Percentiles rank a stretch among this genome's conserved stretches.
phyloP scores from a whole-genome alignment of 805 yeast species.

The Starmerella apicola region DNA sequence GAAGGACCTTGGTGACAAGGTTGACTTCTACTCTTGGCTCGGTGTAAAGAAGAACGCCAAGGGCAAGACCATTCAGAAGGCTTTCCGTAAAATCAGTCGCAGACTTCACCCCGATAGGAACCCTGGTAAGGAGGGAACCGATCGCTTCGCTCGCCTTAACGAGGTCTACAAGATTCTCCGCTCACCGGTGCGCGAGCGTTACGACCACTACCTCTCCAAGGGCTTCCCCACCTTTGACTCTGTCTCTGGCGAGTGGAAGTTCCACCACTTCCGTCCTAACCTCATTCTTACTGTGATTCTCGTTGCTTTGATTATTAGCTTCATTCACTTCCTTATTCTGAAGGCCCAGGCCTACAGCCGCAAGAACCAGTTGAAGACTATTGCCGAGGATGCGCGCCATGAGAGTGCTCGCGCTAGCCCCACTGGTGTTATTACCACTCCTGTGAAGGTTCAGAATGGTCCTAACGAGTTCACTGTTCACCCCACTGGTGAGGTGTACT shows the following conservation, averaged over 20 bases:
- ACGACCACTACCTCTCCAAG: slow-evolving; percentile 67
- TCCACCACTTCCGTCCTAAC: slow-evolving; percentile 58
- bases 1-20: slow-evolving; percentile 47
- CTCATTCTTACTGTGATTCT: slow-evolving; percentile 39
- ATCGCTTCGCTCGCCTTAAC: slow-evolving; percentile 66
- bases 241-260: slow-evolving; percentile 40
- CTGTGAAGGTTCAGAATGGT: slow-evolving; percentile 25
- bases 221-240: slow-evolving; percentile 83
- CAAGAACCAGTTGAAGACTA: slow-evolving; percentile 37
- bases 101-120: slow-evolving; percentile 78
- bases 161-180: slow-evolving; percentile 60
- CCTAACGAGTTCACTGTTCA: slow-evolving; percentile 25
- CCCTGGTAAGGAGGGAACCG: slow-evolving; percentile 40
- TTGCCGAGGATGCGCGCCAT: slow-evolving; percentile 25
- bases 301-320: slow-evolving; percentile 39
- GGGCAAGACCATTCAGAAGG: slow-evolving; percentile 24
- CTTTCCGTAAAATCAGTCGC: slow-evolving; percentile 56
- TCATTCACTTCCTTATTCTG: slow-evolving; percentile 47
- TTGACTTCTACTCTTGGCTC: slow-evolving; percentile 57
- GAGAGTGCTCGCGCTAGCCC: slow-evolving; percentile 22
- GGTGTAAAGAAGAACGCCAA: slow-evolving; percentile 23
- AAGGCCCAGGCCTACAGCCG: slow-evolving; percentile 46
- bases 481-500: slow-evolving; percentile 26
- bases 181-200: slow-evolving; percentile 49
- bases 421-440: slow-evolving; percentile 22